A percentile compares a stretch with the other conserved stretches of the same genome.
phyloP scores from a whole-genome alignment of 2,329 filamentous ascomycete species.

The Pseudogymnoascus sp. region DNA sequence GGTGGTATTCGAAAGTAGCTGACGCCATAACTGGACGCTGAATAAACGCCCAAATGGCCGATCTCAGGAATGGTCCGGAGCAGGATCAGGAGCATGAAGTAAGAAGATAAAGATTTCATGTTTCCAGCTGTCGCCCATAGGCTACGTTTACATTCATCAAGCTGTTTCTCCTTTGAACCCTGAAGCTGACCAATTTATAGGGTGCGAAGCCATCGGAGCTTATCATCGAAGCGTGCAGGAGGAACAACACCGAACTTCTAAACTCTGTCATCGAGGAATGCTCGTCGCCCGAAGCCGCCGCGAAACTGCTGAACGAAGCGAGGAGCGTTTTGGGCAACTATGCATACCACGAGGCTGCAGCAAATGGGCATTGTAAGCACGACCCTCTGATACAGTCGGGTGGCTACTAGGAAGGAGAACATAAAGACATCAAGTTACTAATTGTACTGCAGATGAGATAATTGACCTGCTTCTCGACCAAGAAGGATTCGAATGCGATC shows the following conservation, averaged over 20 bases:
- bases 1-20: conserved; percentile 5
- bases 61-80: conserved; percentile 21
- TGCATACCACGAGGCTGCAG: conserved; percentile 81
- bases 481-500: conserved; percentile 78
- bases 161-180: not conserved
- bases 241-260: conserved; percentile 85
- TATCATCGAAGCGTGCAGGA: conserved; percentile 84
- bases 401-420: not conserved
- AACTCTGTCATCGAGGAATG: conserved; percentile 60
- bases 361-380: conserved; percentile 71
- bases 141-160: not conserved
- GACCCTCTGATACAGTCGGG: not conserved
- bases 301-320: conserved; percentile 75
- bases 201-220: conserved; percentile 80
- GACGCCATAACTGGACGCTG: conserved; percentile 7
- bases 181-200: conserved; percentile 36
- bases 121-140: not conserved
- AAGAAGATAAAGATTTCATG: not conserved
- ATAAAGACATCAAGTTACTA: not conserved
- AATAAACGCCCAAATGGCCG: conserved; percentile 22
- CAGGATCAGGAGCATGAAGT: conserved; percentile 26
- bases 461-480: conserved; percentile 79
- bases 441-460: conserved; percentile 54
- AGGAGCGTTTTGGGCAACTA: conserved; percentile 81
- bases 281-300: conserved; percentile 51